These are phyloP conservation scores for Fusarium fujikuroi DNA, from an alignment of 2,329 filamentous ascomycete genomes.

Conservation along the genomic window DNA sequence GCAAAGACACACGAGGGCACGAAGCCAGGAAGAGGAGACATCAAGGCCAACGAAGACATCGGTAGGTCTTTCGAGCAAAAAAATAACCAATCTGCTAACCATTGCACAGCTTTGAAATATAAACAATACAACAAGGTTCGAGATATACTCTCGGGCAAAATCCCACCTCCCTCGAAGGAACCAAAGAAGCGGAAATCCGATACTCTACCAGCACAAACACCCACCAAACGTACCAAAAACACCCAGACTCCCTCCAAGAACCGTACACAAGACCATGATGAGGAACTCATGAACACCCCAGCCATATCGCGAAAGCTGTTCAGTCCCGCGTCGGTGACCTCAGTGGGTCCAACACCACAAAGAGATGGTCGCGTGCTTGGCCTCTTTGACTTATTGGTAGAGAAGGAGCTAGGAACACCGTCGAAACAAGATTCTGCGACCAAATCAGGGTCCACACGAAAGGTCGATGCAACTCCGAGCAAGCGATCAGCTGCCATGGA, in stretches of 20 bases:
- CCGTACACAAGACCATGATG: constrained; percentile 46
- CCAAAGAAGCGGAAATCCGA: constrained; percentile 56
- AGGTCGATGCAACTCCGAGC: constrained; percentile 57
- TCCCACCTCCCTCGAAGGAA: constrained; percentile 54
- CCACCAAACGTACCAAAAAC: constrained; percentile 62
- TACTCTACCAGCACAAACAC: constrained; percentile 54
- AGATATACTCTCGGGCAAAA: constrained; percentile 66
- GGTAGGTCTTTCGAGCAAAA: constrained; percentile 59
- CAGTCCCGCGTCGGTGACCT: constrained; percentile 67
- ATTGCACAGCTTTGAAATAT: constrained; percentile 72
- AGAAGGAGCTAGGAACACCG: constrained; percentile 61
- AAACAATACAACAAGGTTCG: constrained; percentile 78
- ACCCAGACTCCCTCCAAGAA: constrained; percentile 60
- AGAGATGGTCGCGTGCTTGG: constrained; percentile 81
- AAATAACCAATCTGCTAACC: background rate
- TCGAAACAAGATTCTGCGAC: constrained; percentile 52
- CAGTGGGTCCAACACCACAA: constrained; percentile 82
- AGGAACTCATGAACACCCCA: constrained; percentile 64
- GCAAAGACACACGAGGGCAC: constrained; percentile 68
- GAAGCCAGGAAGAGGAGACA: constrained; percentile 79
- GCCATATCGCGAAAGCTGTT: constrained; percentile 68
- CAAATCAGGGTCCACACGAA: constrained; percentile 34
- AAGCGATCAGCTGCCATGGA: constrained; percentile 52
- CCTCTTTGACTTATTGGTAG: constrained; percentile 76
- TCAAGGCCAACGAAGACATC: constrained; percentile 77